Evolutionary conservation across 306 rosid species (phyloP), one percentile per base, ranked within the genome.

Genomic region (Cucumis melo): DNA sequence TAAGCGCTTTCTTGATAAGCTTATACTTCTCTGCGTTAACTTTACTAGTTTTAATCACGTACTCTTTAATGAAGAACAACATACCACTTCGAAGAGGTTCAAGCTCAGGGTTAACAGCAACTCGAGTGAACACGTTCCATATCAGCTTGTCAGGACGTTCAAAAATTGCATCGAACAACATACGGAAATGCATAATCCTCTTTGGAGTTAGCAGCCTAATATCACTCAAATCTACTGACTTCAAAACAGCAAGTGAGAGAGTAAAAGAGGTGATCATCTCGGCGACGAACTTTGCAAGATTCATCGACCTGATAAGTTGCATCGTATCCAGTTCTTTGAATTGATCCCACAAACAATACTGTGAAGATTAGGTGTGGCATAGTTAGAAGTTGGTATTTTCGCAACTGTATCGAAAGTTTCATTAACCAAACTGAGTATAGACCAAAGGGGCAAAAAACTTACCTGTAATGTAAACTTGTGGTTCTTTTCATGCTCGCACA

Each of bases 391-490:
- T 14, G 44, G 24, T 32, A 32, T 0, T 32, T 32, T 32, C 36
- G 36, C 36, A 32, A 32, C 4, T 5, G 36, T 32, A 32, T 32
- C 36, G 5, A 42, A 44, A 46, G n/a, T 44, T 41, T 13, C 27
- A 65, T 19, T 13, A 10, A 17, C 57, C 56, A 68, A 68, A 63
- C 51, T 4, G 8, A 27, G 27, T 51, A 5, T 3, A 57, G 27
- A 12, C 14, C 42, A 80, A 54, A 55, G 61, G 53, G 54, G 36
- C 58, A n/a, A 84, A 73, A 74, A 50, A 51, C 72, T 62, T 83
- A 93, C 98, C 96, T 93, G 97, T 36, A 94, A 86, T 24, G 98
- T 94, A 76, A 94, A 91, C 85, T 89, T 94, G 85, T 94, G 97
- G 83, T 90, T 91, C 82, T 91, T 94, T 77, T 94, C 97, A 85